phyloP scores from a whole-genome alignment of 2,329 filamentous ascomycete species.

The Ustulina deusta region DNA sequence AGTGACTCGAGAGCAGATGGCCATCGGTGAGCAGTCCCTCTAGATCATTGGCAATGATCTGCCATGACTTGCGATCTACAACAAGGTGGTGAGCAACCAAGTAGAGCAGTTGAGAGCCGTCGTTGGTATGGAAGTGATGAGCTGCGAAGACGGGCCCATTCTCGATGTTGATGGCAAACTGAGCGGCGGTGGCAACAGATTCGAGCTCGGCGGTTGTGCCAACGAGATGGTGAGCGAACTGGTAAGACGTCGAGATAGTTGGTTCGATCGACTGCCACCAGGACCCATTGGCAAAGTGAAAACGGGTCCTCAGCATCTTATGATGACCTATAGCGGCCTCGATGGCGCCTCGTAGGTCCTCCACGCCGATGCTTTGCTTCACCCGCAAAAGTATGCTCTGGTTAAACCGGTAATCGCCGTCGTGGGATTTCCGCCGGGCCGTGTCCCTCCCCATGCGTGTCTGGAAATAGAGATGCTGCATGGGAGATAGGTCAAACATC shows the following conservation, averaged over 20 bases:
- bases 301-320: constrained; percentile 64
- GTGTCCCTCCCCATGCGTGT: constrained; percentile 57
- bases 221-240: constrained; percentile 58
- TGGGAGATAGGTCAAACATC: constrained; percentile 62
- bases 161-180: constrained; percentile 61
- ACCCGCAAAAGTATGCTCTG: constrained; percentile 63
- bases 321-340: constrained; percentile 63
- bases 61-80: constrained; percentile 64
- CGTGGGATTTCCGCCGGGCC: constrained; percentile 47
- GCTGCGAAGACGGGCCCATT: constrained; percentile 64
- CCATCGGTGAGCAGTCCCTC: constrained; percentile 62
- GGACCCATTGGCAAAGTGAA: constrained; percentile 53
- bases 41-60: constrained; percentile 62
- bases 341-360: constrained; percentile 62
- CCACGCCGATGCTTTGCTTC: constrained; percentile 55
- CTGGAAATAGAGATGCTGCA: constrained; percentile 67
- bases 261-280: constrained; percentile 62
- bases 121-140: constrained; percentile 60
- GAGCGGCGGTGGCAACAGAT: constrained; percentile 56
- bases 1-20: constrained; percentile 57
- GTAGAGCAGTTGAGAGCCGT: constrained; percentile 62
- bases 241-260: constrained; percentile 57
- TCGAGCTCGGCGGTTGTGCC: constrained; percentile 57
- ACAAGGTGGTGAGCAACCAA: constrained; percentile 65
- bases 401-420: constrained; percentile 61